A percentile compares a stretch with the other conserved stretches of the same genome.
Conservation (phyloP, 306 rosid genomes). For the Crotalaria pallida region DNA sequence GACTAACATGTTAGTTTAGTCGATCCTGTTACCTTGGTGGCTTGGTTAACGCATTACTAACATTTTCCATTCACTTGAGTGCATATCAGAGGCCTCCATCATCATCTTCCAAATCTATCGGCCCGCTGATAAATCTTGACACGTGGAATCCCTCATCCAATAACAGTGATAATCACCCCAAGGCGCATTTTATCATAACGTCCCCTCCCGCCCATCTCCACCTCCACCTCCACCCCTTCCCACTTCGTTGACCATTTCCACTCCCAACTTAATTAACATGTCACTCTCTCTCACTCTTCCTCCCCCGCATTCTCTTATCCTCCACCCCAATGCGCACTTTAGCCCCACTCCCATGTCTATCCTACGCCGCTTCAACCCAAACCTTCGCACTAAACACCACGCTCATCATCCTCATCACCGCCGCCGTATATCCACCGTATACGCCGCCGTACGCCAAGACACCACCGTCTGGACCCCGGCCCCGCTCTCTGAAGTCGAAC, state of each 20-base stretch:
- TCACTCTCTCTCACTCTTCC: slow-evolving; percentile 23
- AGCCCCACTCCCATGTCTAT: slow-evolving; percentile 68
- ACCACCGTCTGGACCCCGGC: slow-evolving; percentile 74
- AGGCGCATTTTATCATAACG: slow-evolving; percentile 26
- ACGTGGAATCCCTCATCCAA: slow-evolving; percentile 33
- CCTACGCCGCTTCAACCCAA: slow-evolving; percentile 60
- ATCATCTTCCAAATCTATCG: slow-evolving; percentile 1
- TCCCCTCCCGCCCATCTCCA: slow-evolving; percentile 4
- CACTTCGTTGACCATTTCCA: slow-evolving; percentile 11
- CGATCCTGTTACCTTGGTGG: no score
- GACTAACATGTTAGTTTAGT: no score
- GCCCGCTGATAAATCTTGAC: slow-evolving; percentile 23
- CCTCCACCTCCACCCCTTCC: slow-evolving; percentile 28
- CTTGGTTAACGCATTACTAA: no score
- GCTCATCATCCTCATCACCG: slow-evolving; percentile 26
- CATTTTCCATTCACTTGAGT: no score
- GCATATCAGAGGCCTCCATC: background rate
- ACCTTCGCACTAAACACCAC: slow-evolving; percentile 18
- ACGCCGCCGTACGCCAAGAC: slow-evolving; percentile 74
- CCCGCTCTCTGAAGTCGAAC: slow-evolving; percentile 57
- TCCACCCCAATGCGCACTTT: slow-evolving; percentile 60
- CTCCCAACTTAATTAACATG: background rate
- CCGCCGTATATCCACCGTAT: slow-evolving; percentile 37
- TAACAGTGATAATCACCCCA: background rate
- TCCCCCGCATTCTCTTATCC: slow-evolving; percentile 19